Evolutionary conservation across 257 asterid genomes (phyloP).

Genomic region (Handroanthus guayacan): DNA sequence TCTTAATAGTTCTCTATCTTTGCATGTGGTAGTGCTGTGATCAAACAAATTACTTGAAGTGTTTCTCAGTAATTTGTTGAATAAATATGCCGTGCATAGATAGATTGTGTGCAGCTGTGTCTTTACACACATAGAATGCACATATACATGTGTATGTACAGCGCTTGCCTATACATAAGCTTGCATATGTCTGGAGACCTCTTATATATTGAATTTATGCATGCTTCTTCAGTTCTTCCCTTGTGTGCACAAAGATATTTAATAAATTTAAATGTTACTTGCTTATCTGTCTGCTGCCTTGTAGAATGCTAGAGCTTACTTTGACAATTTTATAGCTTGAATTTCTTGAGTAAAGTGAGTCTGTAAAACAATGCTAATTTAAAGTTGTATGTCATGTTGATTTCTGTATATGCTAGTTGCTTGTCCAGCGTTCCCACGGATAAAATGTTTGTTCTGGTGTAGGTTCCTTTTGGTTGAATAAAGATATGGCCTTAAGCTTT

Average conservation of each 20-base stretch:
- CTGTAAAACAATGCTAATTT: neutral
- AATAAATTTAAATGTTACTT: neutral
- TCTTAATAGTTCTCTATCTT: neutral
- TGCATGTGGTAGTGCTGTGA: neutral
- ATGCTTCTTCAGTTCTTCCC: neutral
- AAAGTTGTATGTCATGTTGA: neutral
- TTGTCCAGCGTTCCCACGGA: neutral
- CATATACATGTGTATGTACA: neutral
- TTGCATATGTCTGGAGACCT: no score
- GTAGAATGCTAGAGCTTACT: constrained; percentile 1
- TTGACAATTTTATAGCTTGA: neutral
- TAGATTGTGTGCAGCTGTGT: neutral
- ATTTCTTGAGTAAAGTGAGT: neutral
- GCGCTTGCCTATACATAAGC: neutral
- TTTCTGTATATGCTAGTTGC: neutral
- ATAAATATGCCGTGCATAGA: neutral
- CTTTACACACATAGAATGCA: neutral
- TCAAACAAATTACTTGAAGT: no score
- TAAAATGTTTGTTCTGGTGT: neutral
- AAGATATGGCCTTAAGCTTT: neutral
- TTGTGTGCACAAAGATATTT: neutral
- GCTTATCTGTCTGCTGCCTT: neutral
- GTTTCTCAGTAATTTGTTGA: no score
- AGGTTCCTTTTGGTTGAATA: neutral
- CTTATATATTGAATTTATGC: no score